Evolutionary conservation across 345 rosid genomes (phyloP), one percentile per base, ranked within the genome.

Genomic region (Aquilaria sinensis): DNA sequence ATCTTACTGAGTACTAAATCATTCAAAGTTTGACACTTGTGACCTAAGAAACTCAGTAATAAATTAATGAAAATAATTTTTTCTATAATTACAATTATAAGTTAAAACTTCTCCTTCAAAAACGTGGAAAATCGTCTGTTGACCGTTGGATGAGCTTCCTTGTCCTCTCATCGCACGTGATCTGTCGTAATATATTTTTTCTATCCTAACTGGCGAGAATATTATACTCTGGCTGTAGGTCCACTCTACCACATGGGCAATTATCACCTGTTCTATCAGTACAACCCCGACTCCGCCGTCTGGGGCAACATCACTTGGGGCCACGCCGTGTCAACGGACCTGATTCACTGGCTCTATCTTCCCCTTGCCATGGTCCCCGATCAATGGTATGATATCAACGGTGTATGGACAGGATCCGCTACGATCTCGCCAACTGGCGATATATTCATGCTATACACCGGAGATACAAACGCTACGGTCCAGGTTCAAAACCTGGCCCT

Each of bases 231-330:
- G 32, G 1, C 11, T 69, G 62, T 76, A 94, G 99, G 97, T 62
- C 99, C 99, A 53, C 64, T 94, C 57, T 85, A 63, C 66, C 65
- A 90, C 72, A 67, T 60, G 64, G 99, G 99, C 53, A 88, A 89
- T 90, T 90, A 94, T 75, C 99, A 94, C 71, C 80, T 94, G 9
- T 94, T 94, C 81, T 90, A 90, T 75, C 99, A 94, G 51, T 94
- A 88, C 70, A 90, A 94, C 60, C 97, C 96, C 23, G 84, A 88
- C 47, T 86, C 95, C 30, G 96, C 99, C 0, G 71, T 80, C 11
- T 88, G 99, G 99, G 99, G 97, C 47, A 90, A 90, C 73, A 94
- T 94, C 62, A 86, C 92, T 6, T 94, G 99, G 99, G 99, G 97
- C 65, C 99, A 90, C 31, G 85, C 97, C 11, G 89, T 90, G 6